phyloP scores from a whole-genome alignment of 257 asterid species.

The Primulina huaijiensis region DNA sequence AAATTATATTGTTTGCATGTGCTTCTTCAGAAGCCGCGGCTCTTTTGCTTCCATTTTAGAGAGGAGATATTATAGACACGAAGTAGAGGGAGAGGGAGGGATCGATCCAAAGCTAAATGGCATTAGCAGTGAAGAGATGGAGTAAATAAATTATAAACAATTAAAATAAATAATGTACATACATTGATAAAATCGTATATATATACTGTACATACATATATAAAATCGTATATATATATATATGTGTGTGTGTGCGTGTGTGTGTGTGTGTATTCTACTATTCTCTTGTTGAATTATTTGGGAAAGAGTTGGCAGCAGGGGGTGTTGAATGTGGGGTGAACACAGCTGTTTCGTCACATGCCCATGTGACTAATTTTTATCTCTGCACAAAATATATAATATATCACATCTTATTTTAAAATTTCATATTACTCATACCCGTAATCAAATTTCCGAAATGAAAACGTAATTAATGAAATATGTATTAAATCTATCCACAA shows the following conservation, averaged over 20 bases:
- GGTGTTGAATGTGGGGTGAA: background rate
- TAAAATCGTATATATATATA: too few species aligned
- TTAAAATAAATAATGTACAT: too few species aligned
- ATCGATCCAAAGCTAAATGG: background rate
- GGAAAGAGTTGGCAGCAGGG: background rate
- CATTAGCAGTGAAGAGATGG: background rate
- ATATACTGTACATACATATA: too few species aligned
- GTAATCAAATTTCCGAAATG: background rate
- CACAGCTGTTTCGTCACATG: background rate
- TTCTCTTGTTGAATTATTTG: background rate
- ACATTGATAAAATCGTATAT: too few species aligned
- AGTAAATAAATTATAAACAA: background rate
- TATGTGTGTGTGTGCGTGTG: too few species aligned
- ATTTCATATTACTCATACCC: background rate
- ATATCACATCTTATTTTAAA: too few species aligned
- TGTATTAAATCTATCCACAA: too few species aligned
- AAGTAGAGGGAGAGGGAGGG: background rate
- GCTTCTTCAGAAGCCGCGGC: slow-evolving; percentile 30
- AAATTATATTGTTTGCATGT: slow-evolving; percentile 6
- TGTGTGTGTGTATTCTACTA: too few species aligned
- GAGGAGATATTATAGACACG: slow-evolving; percentile 12
- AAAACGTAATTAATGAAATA: too few species aligned
- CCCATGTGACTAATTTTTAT: background rate
- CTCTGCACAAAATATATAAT: too few species aligned
- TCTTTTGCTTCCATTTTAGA: slow-evolving; percentile 53